Percentiles rank a stretch among this genome's conserved stretches.
These are phyloP conservation scores for Carex cristatella DNA, from an alignment of 176 grass and related monocot genomes.

Conservation along the genomic window DNA sequence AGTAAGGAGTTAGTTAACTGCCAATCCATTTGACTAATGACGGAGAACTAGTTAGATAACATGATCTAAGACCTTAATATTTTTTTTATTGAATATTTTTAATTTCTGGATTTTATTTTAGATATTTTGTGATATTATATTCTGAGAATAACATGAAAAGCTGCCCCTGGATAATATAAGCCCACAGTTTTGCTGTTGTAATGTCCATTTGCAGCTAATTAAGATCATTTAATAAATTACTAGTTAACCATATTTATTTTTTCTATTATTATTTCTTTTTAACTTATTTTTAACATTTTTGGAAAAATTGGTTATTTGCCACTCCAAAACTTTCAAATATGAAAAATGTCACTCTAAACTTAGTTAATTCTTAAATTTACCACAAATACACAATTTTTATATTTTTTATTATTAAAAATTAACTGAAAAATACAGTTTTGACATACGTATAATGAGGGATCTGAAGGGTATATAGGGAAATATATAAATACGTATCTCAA, in stretches of 20 bases:
- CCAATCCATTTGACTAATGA: constrained; percentile 10
- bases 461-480: too few relatives aligned
- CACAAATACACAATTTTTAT: too few relatives aligned
- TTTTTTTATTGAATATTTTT: not conserved
- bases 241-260: not conserved
- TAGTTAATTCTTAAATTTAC: too few relatives aligned
- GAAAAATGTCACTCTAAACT: too few relatives aligned
- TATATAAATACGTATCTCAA: too few relatives aligned
- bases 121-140: not conserved
- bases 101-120: not conserved
- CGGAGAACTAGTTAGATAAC: not conserved
- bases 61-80: not conserved
- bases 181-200: constrained; percentile 1
- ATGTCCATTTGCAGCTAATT: not conserved
- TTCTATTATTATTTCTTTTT: not conserved
- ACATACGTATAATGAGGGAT: too few relatives aligned
- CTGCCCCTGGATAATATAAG: not conserved
- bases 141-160: not conserved
- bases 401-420: too few relatives aligned
- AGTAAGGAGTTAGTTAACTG: constrained; percentile 12
- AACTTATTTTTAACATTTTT: too few relatives aligned
- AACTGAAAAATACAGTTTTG: too few relatives aligned
- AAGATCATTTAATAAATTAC: not conserved
- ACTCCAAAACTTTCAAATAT: too few relatives aligned
- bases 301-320: too few relatives aligned